phyloP scores from a whole-genome alignment of 2,329 filamentous ascomycete species.

The Pseudogymnoascus sp. region DNA sequence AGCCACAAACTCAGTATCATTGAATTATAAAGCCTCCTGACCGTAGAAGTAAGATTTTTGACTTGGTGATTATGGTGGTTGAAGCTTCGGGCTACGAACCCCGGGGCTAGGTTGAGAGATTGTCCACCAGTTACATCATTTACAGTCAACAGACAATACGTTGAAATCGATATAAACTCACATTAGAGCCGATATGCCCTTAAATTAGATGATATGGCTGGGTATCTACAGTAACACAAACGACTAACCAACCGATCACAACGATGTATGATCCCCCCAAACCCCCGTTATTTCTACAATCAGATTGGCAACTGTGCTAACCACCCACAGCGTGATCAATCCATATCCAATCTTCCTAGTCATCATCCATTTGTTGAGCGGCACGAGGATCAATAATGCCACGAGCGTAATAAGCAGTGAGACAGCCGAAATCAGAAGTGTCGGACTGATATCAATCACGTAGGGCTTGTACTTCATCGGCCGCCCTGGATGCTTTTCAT shows the following conservation, averaged over 20 bases:
- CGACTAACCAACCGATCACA: not conserved
- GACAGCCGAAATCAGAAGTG: slow-evolving; percentile 77
- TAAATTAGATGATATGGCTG: not conserved
- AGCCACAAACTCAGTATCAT: not conserved
- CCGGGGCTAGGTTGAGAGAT: not conserved
- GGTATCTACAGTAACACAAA: not conserved
- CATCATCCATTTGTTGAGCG: slow-evolving; percentile 80
- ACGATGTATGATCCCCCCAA: slow-evolving; percentile 17
- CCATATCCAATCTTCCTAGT: slow-evolving; percentile 74
- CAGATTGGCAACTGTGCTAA: slow-evolving; percentile 77
- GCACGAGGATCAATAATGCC: slow-evolving; percentile 72
- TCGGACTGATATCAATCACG: slow-evolving; percentile 74
- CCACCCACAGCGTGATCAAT: slow-evolving; percentile 70
- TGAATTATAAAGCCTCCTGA: not conserved
- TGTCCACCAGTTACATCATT: not conserved
- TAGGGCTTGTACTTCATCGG: slow-evolving; percentile 68
- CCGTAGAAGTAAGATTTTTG: too few species aligned
- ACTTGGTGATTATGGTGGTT: not conserved
- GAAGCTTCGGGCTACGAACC: not conserved
- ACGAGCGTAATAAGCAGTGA: slow-evolving; percentile 76
- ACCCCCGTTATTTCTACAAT: slow-evolving; percentile 64
- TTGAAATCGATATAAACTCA: not conserved
- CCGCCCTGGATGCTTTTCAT: slow-evolving; percentile 59
- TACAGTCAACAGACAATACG: not conserved
- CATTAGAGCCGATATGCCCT: not conserved